Evolutionary conservation across 805 yeast species (phyloP), one percentile per base, ranked within the genome.

Genomic region (Candida silvicultrix): DNA sequence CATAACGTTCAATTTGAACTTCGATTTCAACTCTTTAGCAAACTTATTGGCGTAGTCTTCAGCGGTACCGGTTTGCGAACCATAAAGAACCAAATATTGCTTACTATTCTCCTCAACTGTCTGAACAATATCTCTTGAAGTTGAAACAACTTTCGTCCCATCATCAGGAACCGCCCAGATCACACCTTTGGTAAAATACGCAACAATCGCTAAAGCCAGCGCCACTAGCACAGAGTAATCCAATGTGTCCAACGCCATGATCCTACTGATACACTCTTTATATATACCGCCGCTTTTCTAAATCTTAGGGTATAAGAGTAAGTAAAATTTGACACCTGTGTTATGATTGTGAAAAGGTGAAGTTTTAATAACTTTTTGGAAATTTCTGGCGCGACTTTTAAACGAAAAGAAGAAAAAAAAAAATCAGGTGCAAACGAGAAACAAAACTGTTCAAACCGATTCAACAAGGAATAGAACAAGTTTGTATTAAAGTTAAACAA

Each of bases 21-120:
- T 78, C 23, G 95, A 73, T 55, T 81, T 80, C 57, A 92, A 80
- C 63, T 94, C 99, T 62, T 90, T 89, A 41, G 96, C 81, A 55
- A 89, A 82, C 62, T 92, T 87, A 56, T 84, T 78, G 18, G 97
- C 95, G 58, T 89, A 92, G 61, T 94, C 99, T 68, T 94, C 99
- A 39, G 98, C 96, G 16, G 99, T 94, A 52, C 99, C 99, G 5
- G 99, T 94, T 68, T 94, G 99, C 14, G 98, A 90, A 16, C 96
- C 98, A 63, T 77, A 94, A 49, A 94, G 76, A 3, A 94, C 83
- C 39, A 89, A 70, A 34, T 86, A 84, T 52, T 85, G 83, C 67
- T 92, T 90, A 50, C 77, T 74, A 57, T 81, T 81, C 35, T 70
- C 69, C 43, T 70, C 69, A 54, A 92, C 63, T 3, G 77, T 78